A percentile compares a stretch with the other conserved stretches of the same genome.
phyloP scores from a whole-genome alignment of 148 eudicot genomes.

The Diospyros lotus region DNA sequence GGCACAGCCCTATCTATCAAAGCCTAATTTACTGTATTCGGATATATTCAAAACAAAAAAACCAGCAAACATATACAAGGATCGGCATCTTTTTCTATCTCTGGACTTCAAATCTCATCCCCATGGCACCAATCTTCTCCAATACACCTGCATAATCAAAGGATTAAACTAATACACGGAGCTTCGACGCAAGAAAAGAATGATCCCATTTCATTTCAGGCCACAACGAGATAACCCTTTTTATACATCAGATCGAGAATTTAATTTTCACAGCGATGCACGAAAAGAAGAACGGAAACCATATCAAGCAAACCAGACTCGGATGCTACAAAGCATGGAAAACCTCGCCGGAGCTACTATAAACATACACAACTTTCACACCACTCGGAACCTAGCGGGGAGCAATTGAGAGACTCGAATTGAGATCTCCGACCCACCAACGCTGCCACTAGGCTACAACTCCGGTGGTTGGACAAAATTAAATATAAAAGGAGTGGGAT shows the following conservation, averaged over 20 bases:
- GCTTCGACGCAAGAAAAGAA: no score
- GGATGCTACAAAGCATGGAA: no score
- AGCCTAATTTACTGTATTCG: neutral
- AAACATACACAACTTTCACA: no score
- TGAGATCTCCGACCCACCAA: no score
- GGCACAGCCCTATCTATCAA: neutral
- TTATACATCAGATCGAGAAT: neutral
- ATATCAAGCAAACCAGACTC: neutral
- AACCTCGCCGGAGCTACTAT: no score
- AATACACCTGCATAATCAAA: constrained; percentile 23
- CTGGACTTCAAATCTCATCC: constrained; percentile 40
- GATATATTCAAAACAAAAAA: neutral
- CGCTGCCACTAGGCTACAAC: no score
- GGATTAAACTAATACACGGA: neutral
- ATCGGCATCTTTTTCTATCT: constrained; percentile 23
- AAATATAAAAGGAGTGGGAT: no score
- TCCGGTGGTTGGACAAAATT: neutral
- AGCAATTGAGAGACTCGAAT: no score
- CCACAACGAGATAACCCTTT: neutral
- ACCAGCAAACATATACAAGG: neutral
- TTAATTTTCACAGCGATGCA: neutral
- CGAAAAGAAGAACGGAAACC: neutral
- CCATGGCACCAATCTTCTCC: constrained; percentile 28
- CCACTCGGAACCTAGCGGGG: no score
- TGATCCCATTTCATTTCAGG: no score